Evolutionary conservation across 306 rosid species (phyloP).

Genomic region (Urtica urens): DNA sequence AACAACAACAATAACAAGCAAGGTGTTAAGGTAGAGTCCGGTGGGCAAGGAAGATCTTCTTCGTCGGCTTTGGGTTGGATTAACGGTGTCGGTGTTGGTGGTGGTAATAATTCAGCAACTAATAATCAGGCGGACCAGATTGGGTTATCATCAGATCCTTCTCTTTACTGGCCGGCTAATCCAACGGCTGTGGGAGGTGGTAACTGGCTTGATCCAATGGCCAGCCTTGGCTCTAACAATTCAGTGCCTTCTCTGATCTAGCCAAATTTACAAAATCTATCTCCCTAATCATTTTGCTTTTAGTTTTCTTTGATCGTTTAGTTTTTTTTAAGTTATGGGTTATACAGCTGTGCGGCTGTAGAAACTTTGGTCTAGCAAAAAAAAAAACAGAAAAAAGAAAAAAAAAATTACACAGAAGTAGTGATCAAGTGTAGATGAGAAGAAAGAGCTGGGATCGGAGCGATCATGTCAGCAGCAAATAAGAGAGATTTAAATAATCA

Average conservation of each 20-base stretch:
- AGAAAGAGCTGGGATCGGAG: slow-evolving; percentile 86
- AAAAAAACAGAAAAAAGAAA: slow-evolving; percentile 9
- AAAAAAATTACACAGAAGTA: slow-evolving; percentile 4
- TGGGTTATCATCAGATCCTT: slow-evolving; percentile 36
- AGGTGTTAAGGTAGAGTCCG: slow-evolving; percentile 62
- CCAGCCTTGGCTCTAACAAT: slow-evolving; percentile 44
- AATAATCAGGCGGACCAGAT: slow-evolving; percentile 50
- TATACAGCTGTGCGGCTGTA: slow-evolving; percentile 2
- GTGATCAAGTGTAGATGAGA: slow-evolving; percentile 22
- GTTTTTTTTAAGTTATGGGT: not conserved
- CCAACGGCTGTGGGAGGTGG: slow-evolving; percentile 22
- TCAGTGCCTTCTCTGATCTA: slow-evolving; percentile 71
- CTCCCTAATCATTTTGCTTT: slow-evolving; percentile 19
- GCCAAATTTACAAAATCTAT: slow-evolving; percentile 14
- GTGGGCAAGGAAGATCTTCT: slow-evolving; percentile 28
- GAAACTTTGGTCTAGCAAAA: not conserved
- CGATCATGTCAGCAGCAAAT: slow-evolving; percentile 93
- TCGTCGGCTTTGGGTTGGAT: slow-evolving; percentile 28
- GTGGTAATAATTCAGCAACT: slow-evolving; percentile 18
- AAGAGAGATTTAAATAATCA: slow-evolving; percentile 16
- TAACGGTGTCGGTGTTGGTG: slow-evolving; percentile 9
- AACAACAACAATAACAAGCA: slow-evolving; percentile 18
- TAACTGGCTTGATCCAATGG: slow-evolving; percentile 64
- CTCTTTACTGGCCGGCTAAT: slow-evolving; percentile 56
- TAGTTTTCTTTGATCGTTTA: slow-evolving; percentile 13